Conservation (phyloP, 208 protist genomes). For the Wallacemonas rigidus region DNA sequence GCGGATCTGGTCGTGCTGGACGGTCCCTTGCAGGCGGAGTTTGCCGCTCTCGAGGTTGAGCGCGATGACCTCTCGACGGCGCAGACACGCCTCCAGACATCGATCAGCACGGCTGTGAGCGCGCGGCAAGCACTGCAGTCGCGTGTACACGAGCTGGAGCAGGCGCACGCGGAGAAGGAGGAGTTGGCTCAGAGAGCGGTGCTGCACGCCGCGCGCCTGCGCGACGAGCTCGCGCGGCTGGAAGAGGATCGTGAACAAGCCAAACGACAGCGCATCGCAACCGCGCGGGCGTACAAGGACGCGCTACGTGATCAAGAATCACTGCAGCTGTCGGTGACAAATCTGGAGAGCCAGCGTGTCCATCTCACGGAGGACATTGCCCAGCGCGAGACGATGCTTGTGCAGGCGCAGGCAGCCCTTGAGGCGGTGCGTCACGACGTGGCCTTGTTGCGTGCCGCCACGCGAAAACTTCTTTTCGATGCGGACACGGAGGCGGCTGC, state of each 20-base stretch:
- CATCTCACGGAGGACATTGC: neutral
- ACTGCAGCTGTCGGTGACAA: neutral
- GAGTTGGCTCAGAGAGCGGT: neutral
- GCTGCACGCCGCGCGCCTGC: neutral
- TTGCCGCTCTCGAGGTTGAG: conserved; percentile 27
- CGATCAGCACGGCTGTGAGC: neutral
- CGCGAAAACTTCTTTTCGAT: neutral
- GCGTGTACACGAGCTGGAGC: neutral
- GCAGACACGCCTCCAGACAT: conserved; percentile 24
- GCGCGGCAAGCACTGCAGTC: neutral
- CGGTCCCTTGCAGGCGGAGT: conserved; percentile 23
- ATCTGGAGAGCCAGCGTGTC: neutral
- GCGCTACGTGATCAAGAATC: neutral
- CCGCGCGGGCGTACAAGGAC: neutral
- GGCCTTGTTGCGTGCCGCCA: neutral
- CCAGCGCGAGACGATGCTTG: neutral
- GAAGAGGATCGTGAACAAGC: conserved; percentile 17
- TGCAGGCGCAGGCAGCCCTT: neutral
- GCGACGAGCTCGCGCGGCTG: conserved; percentile 15
- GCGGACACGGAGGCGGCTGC: neutral
- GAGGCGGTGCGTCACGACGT: conserved; percentile 2
- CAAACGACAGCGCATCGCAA: neutral
- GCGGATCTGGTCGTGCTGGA: conserved; percentile 27
- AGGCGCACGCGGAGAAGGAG: neutral
- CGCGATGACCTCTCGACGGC: conserved; percentile 21